Evolutionary conservation across 139 green algal species (phyloP).

Genomic region (Chlorella sp.): DNA sequence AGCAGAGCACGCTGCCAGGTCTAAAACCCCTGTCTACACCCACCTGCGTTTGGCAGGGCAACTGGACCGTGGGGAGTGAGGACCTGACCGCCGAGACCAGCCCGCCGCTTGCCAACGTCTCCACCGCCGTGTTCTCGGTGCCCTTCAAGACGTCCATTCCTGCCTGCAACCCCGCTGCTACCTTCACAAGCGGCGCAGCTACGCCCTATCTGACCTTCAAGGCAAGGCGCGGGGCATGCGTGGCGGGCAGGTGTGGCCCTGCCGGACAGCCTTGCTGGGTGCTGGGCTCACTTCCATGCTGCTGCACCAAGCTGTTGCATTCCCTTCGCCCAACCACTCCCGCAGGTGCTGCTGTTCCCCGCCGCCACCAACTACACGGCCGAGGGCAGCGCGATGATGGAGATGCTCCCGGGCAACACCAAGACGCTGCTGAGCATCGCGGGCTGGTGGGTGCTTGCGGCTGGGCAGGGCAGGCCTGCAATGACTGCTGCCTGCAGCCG

Average conservation of each 20-base stretch:
- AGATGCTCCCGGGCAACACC: background rate
- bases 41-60: background rate
- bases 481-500: no score
- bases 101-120: background rate
- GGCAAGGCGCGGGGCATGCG: no score
- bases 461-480: no score
- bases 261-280: no score
- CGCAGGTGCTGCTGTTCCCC: constrained; percentile 6
- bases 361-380: constrained; percentile 3
- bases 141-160: constrained; percentile 3
- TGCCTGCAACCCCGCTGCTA: background rate
- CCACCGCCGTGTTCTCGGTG: background rate
- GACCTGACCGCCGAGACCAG: background rate
- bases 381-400: background rate
- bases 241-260: no score
- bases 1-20: no score
- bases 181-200: background rate
- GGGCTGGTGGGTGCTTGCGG: background rate
- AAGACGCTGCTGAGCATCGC: background rate
- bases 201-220: no score
- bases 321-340: no score
- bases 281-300: no score
- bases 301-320: no score
- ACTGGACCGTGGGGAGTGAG: background rate
- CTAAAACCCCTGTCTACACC: background rate